Conservation (phyloP, 2,329 filamentous ascomycete genomes). For the Mariannaea elegans region DNA sequence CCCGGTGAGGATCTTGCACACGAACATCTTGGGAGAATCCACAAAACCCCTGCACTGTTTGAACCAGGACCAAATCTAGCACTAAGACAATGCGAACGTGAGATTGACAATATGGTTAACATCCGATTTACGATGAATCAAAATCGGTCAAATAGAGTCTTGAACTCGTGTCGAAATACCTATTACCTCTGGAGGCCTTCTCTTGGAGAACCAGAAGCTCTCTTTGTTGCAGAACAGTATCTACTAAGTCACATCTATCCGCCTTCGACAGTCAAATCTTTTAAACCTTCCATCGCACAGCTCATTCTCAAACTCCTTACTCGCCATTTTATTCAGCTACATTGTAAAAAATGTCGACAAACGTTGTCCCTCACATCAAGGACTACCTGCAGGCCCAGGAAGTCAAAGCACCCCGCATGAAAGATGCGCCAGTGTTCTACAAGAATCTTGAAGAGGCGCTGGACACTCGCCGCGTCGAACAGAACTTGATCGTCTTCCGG, state of each 20-base stretch:
- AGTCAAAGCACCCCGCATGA: slow-evolving; percentile 16
- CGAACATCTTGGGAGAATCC: background rate
- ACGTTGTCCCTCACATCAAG: slow-evolving; percentile 23
- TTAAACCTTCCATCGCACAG: no score
- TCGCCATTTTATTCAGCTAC: background rate
- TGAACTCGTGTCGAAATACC: background rate
- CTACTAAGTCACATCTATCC: no score
- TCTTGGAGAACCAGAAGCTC: background rate
- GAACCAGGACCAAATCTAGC: background rate
- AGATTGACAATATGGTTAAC: background rate
- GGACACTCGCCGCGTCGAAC: slow-evolving; percentile 36
- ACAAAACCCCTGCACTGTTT: background rate
- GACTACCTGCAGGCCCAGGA: slow-evolving; percentile 22
- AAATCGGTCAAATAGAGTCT: background rate
- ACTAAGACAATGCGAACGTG: background rate
- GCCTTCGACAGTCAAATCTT: no score
- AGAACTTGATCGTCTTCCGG: slow-evolving; percentile 38
- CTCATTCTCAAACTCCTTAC: background rate
- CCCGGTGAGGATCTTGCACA: background rate
- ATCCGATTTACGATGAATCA: background rate
- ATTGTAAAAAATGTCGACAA: slow-evolving; percentile 9
- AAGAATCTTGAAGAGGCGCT: slow-evolving; percentile 45
- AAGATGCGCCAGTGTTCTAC: slow-evolving; percentile 20
- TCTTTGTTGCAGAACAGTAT: background rate
- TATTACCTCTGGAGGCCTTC: background rate